phyloP scores from a whole-genome alignment of 345 rosid genomes.

The Crucihimalaya himalaica region DNA sequence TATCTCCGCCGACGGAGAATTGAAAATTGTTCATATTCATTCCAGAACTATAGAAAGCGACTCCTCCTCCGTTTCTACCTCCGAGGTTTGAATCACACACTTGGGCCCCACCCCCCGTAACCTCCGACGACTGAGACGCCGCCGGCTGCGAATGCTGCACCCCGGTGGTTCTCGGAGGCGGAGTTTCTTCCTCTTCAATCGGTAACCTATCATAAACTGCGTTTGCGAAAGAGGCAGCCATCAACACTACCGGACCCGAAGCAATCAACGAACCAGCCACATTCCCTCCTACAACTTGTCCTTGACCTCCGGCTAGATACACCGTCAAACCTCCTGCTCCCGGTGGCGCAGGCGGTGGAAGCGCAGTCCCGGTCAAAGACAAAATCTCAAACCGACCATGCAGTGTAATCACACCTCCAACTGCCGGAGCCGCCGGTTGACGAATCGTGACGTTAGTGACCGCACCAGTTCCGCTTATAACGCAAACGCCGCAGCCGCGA shows the following conservation, averaged over 20 bases:
- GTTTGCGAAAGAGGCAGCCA: conserved; percentile 72
- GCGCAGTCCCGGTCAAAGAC: conserved; percentile 64
- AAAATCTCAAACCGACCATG: conserved; percentile 75
- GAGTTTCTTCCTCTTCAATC: conserved; percentile 48
- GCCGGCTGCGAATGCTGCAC: conserved; percentile 42
- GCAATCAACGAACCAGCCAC: conserved; percentile 72
- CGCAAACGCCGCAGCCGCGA: conserved; percentile 66
- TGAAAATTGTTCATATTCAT: conserved; percentile 51
- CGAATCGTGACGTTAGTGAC: conserved; percentile 66
- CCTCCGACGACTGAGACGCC: conserved; percentile 46
- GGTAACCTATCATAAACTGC: conserved; percentile 78
- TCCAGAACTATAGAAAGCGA: conserved; percentile 60
- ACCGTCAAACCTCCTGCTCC: conserved; percentile 68
- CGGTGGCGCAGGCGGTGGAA: conserved; percentile 75
- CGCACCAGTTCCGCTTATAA: conserved; percentile 63
- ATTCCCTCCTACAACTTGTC: conserved; percentile 72
- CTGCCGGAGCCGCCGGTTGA: conserved; percentile 51
- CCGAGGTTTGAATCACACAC: conserved; percentile 29
- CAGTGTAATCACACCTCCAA: conserved; percentile 64
- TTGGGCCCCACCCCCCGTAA: conserved; percentile 28
- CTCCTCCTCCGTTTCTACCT: conserved; percentile 42
- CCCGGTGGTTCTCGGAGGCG: conserved; percentile 40
- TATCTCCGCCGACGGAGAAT: conserved; percentile 54
- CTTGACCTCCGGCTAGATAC: conserved; percentile 73
- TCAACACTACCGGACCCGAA: conserved; percentile 66